Conservation (phyloP, 116 monocot genomes). For the Papilionanthe hybrid region DNA sequence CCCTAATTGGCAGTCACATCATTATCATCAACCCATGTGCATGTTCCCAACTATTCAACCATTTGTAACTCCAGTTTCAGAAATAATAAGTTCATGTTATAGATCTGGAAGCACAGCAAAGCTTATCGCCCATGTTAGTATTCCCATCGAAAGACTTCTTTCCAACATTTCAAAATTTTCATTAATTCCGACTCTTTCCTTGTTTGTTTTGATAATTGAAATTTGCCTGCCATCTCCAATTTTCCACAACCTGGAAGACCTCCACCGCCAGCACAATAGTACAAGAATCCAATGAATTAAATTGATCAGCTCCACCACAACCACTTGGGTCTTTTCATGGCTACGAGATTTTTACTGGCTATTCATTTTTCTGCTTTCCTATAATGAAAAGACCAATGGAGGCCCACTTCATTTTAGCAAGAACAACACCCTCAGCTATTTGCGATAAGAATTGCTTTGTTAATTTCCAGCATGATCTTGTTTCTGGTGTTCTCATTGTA, state of each 20-base stretch:
- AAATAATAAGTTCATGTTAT: slow-evolving; percentile 1
- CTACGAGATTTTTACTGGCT: not conserved
- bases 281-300: not conserved
- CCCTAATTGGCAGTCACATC: not conserved
- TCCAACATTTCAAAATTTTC: not conserved
- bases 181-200: not conserved
- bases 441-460: too few species aligned
- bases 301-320: not conserved
- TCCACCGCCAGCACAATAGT: not conserved
- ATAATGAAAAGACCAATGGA: not conserved
- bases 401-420: not conserved
- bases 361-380: not conserved
- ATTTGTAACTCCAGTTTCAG: not conserved
- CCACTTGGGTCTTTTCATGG: not conserved
- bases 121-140: not conserved
- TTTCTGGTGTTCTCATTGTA: too few species aligned
- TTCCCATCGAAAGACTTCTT: not conserved
- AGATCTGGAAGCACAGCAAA: slow-evolving; percentile 7
- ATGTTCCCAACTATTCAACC: slow-evolving; percentile 3
- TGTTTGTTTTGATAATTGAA: not conserved
- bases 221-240: not conserved
- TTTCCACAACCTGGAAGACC: not conserved
- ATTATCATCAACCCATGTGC: slow-evolving; percentile 9
- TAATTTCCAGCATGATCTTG: too few species aligned
- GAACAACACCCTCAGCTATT: not conserved